These are phyloP conservation scores for Candida awuae DNA, from an alignment of 805 yeast genomes.

Conservation along the genomic window DNA sequence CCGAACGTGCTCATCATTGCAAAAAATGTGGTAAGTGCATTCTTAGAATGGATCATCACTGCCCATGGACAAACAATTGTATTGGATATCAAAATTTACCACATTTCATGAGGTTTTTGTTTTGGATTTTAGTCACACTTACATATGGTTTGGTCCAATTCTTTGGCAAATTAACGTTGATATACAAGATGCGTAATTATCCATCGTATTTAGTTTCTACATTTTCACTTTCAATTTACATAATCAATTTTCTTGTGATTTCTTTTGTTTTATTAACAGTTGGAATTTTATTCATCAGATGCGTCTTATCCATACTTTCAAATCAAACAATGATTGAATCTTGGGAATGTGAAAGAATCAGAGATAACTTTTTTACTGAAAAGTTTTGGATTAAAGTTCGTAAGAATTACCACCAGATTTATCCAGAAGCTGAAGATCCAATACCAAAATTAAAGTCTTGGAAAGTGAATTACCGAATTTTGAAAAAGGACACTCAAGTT, in stretches of 20 bases:
- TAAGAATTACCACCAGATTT: constrained; percentile 35
- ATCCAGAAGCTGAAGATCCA: constrained; percentile 19
- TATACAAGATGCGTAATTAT: constrained; percentile 41
- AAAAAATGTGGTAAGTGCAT: constrained; percentile 68
- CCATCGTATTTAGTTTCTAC: constrained; percentile 51
- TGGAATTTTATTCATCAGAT: constrained; percentile 50
- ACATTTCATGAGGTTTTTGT: constrained; percentile 68
- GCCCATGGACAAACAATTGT: constrained; percentile 90
- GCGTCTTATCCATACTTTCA: constrained; percentile 43
- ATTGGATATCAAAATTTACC: constrained; percentile 75
- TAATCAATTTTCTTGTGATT: constrained; percentile 47
- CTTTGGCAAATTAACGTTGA: constrained; percentile 30
- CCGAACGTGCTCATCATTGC: constrained; percentile 83
- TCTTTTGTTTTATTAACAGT: constrained; percentile 56
- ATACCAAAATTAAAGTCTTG: constrained; percentile 43
- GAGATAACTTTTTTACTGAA: constrained; percentile 50
- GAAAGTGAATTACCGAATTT: constrained; percentile 26
- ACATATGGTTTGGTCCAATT: constrained; percentile 39
- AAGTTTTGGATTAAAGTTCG: constrained; percentile 45
- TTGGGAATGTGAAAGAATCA: constrained; percentile 87
- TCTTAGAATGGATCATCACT: constrained; percentile 89
- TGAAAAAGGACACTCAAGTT: constrained; percentile 14
- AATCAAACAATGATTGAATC: constrained; percentile 87
- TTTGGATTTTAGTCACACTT: constrained; percentile 53
- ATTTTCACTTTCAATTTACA: constrained; percentile 45